Percentiles rank a stretch among this genome's conserved stretches.
Evolutionary conservation across 2,329 filamentous ascomycete genomes (phyloP).

Genomic region (Biscogniauxia marginata): DNA sequence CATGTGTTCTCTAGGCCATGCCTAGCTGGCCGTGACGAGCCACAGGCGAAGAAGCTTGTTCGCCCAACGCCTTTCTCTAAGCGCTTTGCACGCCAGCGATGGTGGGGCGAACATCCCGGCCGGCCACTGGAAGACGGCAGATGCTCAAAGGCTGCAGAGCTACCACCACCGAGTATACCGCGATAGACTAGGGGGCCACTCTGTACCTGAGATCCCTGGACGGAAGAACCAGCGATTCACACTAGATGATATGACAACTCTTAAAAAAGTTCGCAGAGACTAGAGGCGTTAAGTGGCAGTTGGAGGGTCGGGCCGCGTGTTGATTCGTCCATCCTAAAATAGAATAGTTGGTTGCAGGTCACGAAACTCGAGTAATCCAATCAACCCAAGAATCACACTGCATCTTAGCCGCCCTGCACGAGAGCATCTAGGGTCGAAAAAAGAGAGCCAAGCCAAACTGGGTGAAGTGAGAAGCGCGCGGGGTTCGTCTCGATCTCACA

Average conservation of each 20-base stretch:
- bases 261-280: no score
- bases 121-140: conserved; percentile 22
- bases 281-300: conserved; percentile 8
- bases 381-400: conserved; percentile 28
- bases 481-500: conserved; percentile 11
- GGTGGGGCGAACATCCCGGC: conserved; percentile 23
- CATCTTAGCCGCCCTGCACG: conserved; percentile 24
- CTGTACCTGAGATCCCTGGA: conserved; percentile 7
- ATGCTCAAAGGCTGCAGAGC: conserved; percentile 13
- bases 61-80: conserved; percentile 22
- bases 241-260: conserved; percentile 1
- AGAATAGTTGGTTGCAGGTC: conserved; percentile 24
- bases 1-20: conserved; percentile 17
- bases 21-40: conserved; percentile 15
- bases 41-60: conserved; percentile 12
- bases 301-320: conserved; percentile 3
- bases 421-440: conserved; percentile 14
- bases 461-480: conserved; percentile 15
- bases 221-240: neutral
- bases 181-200: neutral
- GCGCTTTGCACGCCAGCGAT: conserved; percentile 23
- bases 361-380: conserved; percentile 19
- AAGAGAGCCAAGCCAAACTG: conserved; percentile 9
- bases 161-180: conserved; percentile 7
- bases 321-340: conserved; percentile 30